phyloP scores from a whole-genome alignment of 148 eudicot genomes.

The Spergularia bocconei region DNA sequence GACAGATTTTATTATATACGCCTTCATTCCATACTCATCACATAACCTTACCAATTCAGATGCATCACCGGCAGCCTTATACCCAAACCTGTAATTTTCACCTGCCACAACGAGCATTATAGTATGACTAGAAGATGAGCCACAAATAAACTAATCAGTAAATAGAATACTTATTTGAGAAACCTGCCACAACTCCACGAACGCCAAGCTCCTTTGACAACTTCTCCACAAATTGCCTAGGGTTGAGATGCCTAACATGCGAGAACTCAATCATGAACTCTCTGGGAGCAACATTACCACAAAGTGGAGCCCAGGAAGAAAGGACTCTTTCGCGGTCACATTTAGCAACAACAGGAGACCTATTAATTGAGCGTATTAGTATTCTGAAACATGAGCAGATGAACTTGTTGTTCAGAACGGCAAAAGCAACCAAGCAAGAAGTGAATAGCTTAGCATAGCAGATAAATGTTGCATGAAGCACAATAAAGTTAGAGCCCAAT shows the following conservation, averaged over 20 bases:
- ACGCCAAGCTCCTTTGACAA: constrained; percentile 76
- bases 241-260: constrained; percentile 70
- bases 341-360: constrained; percentile 96
- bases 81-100: constrained; percentile 91
- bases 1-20: constrained; percentile 71
- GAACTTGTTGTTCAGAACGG: not conserved
- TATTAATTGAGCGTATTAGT: constrained; percentile 24
- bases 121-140: not conserved
- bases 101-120: constrained; percentile 43
- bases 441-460: not conserved
- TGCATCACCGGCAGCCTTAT: constrained; percentile 83
- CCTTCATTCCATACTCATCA: constrained; percentile 60
- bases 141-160: not conserved
- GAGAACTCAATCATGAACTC: constrained; percentile 76
- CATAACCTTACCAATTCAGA: constrained; percentile 73
- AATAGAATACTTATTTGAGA: not conserved
- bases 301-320: constrained; percentile 79
- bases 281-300: constrained; percentile 58
- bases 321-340: constrained; percentile 88
- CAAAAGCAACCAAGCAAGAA: not conserved
- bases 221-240: constrained; percentile 92
- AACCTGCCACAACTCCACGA: constrained; percentile 94
- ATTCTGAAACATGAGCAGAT: constrained; percentile 11
- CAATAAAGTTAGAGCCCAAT: not conserved
- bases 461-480: constrained; percentile 4